A percentile compares a stretch with the other conserved stretches of the same genome.
Conservation (phyloP, 2,329 filamentous ascomycete genomes). For the Trichoderma breve region DNA sequence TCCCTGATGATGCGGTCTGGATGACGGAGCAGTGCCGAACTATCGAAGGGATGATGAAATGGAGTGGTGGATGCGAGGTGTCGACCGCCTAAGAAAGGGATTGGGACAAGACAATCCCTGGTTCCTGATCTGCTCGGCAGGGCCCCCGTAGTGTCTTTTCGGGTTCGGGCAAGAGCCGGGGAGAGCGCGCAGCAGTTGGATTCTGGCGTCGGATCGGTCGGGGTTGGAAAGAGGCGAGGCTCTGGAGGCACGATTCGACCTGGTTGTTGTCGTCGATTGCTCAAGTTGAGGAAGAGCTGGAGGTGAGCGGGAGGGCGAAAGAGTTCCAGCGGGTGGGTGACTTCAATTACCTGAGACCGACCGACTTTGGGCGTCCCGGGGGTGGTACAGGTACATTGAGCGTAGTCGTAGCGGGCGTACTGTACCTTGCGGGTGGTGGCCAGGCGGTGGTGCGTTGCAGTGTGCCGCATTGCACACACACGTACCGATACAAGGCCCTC, state of each 20-base stretch:
- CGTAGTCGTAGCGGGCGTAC: background rate
- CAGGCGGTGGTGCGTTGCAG: background rate
- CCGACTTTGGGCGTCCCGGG: background rate
- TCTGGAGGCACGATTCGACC: background rate
- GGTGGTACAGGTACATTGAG: background rate
- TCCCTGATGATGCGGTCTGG: conserved; percentile 4
- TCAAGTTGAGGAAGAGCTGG: conserved; percentile 11
- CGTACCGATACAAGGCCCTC: background rate
- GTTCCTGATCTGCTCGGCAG: conserved; percentile 18
- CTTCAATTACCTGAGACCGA: background rate
- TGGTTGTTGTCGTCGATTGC: background rate
- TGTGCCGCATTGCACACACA: background rate
- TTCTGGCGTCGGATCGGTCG: background rate
- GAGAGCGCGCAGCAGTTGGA: background rate
- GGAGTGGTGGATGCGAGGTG: conserved; percentile 12
- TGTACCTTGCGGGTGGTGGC: background rate
- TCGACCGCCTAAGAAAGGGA: conserved; percentile 16
- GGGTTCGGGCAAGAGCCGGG: conserved; percentile 2
- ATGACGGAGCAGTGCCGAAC: background rate
- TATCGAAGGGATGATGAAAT: conserved; percentile 14
- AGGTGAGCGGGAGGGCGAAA: conserved; percentile 21
- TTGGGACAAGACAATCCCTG: conserved; percentile 1
- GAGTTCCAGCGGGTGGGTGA: background rate
- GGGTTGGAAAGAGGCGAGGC: conserved; percentile 1
- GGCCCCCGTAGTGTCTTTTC: background rate